Conservation (phyloP, 108 stramenopile species). For the Mediolabrus comicus region DNA sequence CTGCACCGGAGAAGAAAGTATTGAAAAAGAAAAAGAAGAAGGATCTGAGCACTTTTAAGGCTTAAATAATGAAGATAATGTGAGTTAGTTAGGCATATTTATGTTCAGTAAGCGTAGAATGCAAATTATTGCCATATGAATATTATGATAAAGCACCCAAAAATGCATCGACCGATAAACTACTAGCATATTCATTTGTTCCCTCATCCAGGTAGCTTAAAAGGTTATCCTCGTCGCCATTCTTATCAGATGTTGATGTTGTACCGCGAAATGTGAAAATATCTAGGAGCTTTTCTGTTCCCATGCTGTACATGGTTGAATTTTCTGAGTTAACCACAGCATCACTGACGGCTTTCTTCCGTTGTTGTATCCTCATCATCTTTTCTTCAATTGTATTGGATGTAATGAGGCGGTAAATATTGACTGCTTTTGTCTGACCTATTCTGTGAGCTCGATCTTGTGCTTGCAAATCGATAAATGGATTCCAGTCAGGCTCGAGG, state of each 20-base stretch:
- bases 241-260: not conserved
- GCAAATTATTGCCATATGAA: not conserved
- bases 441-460: slow-evolving; percentile 76
- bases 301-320: slow-evolving; percentile 86
- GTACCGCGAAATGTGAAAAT: slow-evolving; percentile 61
- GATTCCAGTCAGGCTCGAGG: slow-evolving; percentile 86
- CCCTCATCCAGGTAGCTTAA: slow-evolving; percentile 40
- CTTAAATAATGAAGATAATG: slow-evolving; percentile 12
- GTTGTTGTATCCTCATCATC: slow-evolving; percentile 75
- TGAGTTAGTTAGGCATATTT: not conserved
- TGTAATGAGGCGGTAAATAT: slow-evolving; percentile 92
- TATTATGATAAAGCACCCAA: slow-evolving; percentile 24
- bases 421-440: slow-evolving; percentile 80
- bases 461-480: slow-evolving; percentile 77
- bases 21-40: slow-evolving; percentile 89
- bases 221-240: slow-evolving; percentile 23
- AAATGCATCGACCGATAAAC: slow-evolving; percentile 32
- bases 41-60: slow-evolving; percentile 80
- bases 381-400: slow-evolving; percentile 89
- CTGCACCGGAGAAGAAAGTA: slow-evolving; percentile 19
- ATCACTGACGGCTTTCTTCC: slow-evolving; percentile 73
- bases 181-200: slow-evolving; percentile 21
- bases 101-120: slow-evolving; percentile 1
- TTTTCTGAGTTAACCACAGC: slow-evolving; percentile 87
- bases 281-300: slow-evolving; percentile 85